Evolutionary conservation across 2,329 filamentous ascomycete genomes (phyloP), one percentile per base, ranked within the genome.

Genomic region (Cordyceps cicadae): DNA sequence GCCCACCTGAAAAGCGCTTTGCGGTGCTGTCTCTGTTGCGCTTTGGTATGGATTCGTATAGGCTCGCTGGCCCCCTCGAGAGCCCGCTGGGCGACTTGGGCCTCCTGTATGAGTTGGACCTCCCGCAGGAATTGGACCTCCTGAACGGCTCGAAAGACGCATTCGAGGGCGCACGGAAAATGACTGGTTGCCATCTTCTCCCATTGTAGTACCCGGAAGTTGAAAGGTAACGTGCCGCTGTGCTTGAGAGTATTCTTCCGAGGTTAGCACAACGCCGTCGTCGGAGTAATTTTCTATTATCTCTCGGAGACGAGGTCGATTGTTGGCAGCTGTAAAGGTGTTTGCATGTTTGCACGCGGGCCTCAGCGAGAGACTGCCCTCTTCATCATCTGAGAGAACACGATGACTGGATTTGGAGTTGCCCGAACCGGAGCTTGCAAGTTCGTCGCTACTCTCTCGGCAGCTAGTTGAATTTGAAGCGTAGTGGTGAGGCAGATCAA

Each of bases 401-500:
- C 32, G 14, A 5, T 32, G 37, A n/a, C 50, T 49, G 26, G 29
- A 54, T 24, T 2, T 21, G 7, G 41, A 49, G 4, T 3, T 5
- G 17, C 32, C 43, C 7, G 41, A 60, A 21, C 29, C 29, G 26
- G 50, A 49, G 17, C 41, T 54, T 48, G 32, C 5, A 11, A 17
- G 11, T 12, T 59, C 49, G 3, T 32, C 17, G 29, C 50, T 54
- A 4, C 14, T 54, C 19, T 41, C 19, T 6, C 26, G n/a, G 19
- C n/a, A 48, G 19, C n/a, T 8, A 41, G 39, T 29, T 5, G 51
- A 17, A 19, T 24, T 63, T 49, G 39, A 61, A 57, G 29, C 54
- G 55, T 29, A 57, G 50, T 56, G 61, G 41, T 71, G 68, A 17
- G 73, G 69, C 12, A 63, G 67, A 37, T 74, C 72, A 5, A 74